phyloP scores from a whole-genome alignment of 1,284 basidiomycete species.

The Fomitopsis pinicola region DNA sequence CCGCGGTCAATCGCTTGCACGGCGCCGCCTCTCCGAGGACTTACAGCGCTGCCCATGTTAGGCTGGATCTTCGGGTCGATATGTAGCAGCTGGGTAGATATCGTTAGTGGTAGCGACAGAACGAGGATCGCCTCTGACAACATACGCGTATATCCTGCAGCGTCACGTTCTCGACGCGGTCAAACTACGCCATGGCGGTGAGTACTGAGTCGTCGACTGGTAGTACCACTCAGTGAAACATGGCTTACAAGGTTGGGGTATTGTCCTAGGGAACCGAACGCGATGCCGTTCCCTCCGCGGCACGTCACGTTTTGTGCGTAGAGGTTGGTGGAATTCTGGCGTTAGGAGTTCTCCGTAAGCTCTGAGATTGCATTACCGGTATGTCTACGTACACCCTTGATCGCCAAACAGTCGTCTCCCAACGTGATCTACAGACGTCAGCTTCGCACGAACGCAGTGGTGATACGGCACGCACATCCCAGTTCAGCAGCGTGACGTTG shows the following conservation, averaged over 20 bases:
- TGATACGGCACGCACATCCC: constrained; percentile 33
- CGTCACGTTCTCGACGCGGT: constrained; percentile 51
- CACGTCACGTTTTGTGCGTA: constrained; percentile 47
- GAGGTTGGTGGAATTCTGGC: constrained; percentile 55
- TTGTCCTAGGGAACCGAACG: constrained; percentile 61
- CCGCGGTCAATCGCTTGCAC: background rate
- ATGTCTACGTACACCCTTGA: constrained; percentile 48
- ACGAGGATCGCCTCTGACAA: background rate
- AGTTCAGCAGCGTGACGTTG: constrained; percentile 46
- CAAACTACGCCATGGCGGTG: constrained; percentile 29
- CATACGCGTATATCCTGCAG: constrained; percentile 45
- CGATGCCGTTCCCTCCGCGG: constrained; percentile 59
- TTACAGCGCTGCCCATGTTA: constrained; percentile 39
- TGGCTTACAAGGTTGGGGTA: constrained; percentile 46
- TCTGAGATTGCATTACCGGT: background rate
- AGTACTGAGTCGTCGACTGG: background rate
- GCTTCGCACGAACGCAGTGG: background rate
- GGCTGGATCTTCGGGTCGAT: constrained; percentile 46
- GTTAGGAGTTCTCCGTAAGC: background rate
- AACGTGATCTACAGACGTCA: constrained; percentile 36
- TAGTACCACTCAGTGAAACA: no score
- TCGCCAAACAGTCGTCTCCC: constrained; percentile 63
- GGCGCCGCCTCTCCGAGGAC: background rate
- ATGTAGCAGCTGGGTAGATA: constrained; percentile 35
- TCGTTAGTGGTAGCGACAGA: background rate